Conservation (phyloP, 1,139 yeast genomes). For the Yamadazyma oceani region DNA sequence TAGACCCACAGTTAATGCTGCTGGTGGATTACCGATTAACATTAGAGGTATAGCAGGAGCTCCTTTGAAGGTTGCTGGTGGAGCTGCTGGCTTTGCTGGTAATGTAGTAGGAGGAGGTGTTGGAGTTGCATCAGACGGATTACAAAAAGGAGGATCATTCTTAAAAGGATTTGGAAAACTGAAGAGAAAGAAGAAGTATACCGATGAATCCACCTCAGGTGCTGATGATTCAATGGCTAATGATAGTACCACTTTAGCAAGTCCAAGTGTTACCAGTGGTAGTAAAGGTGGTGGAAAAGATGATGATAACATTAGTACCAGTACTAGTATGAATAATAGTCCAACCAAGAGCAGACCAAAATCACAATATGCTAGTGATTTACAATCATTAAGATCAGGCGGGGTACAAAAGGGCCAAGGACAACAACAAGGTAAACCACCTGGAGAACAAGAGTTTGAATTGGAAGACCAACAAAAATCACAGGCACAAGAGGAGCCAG, state of each 20-base stretch:
- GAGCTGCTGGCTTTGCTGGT: constrained; percentile 39
- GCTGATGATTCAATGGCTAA: constrained; percentile 7
- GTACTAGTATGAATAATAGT: constrained; percentile 7
- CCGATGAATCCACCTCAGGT: no score
- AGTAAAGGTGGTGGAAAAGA: constrained; percentile 4
- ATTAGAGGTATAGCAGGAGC: constrained; percentile 43
- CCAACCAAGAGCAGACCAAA: constrained; percentile 12
- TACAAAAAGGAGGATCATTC: constrained; percentile 46
- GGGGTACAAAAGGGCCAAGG: constrained; percentile 3
- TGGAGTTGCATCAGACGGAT: constrained; percentile 40
- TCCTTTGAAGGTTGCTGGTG: constrained; percentile 49
- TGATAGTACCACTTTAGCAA: background rate
- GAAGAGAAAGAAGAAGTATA: constrained; percentile 21
- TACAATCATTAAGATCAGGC: constrained; percentile 27
- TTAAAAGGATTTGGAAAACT: constrained; percentile 34
- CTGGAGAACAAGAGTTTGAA: constrained; percentile 3
- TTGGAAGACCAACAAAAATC: constrained; percentile 3
- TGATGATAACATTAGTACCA: constrained; percentile 4
- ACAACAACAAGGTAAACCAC: background rate
- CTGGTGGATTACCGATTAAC: constrained; percentile 42
- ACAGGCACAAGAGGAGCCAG: constrained; percentile 12
- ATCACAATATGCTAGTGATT: constrained; percentile 22
- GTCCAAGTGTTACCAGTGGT: constrained; percentile 2
- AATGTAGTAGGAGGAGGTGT: constrained; percentile 28
- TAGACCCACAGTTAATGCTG: constrained; percentile 53